Evolutionary conservation across 345 rosid genomes (phyloP).

Genomic region (Lepidium aucheri): DNA sequence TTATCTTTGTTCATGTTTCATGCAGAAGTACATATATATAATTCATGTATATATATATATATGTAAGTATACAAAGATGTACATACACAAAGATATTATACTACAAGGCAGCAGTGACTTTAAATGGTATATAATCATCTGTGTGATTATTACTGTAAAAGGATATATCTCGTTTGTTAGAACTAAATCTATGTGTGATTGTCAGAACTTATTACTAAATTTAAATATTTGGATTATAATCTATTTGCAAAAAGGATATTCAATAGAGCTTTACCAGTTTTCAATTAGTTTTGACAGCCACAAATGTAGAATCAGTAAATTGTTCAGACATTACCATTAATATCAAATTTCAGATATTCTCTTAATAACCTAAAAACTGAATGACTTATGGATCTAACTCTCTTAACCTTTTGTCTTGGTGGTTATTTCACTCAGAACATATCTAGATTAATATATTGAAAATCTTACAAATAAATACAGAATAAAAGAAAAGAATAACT

Average conservation of each 20-base stretch:
- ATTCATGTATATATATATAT: no score
- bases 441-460: not conserved
- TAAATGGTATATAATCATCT: slow-evolving; percentile 17
- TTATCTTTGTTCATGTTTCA: no score
- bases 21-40: no score
- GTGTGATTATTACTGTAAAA: slow-evolving; percentile 5
- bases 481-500: slow-evolving; percentile 13
- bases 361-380: not conserved
- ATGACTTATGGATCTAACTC: not conserved
- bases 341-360: slow-evolving; percentile 8
- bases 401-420: not conserved
- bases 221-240: not conserved
- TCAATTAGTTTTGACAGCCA: not conserved
- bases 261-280: not conserved
- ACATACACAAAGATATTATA: no score
- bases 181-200: slow-evolving; percentile 10
- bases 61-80: no score
- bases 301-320: slow-evolving; percentile 5
- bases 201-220: slow-evolving; percentile 1
- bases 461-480: not conserved
- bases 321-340: slow-evolving; percentile 8
- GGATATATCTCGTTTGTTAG: slow-evolving; percentile 3
- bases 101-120: no score
- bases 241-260: not conserved
- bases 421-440: not conserved